Conservation (phyloP, 148 eudicot species). For the Cornus kousa region DNA sequence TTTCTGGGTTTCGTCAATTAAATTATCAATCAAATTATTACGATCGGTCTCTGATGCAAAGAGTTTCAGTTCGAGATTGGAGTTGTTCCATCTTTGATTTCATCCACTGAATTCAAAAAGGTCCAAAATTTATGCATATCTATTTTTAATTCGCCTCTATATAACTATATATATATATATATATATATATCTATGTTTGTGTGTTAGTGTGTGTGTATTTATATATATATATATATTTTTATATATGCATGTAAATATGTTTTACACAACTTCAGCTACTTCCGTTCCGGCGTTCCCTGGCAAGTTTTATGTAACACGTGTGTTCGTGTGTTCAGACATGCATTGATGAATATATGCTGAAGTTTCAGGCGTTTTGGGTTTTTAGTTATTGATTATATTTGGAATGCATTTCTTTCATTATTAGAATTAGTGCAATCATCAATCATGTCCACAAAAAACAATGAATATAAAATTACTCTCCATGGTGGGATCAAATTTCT, state of each 20-base stretch:
- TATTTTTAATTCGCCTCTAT: not conserved
- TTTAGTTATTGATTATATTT: not conserved
- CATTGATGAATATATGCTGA: no score
- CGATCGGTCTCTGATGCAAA: not conserved
- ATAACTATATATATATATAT: no score
- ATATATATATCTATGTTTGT: no score
- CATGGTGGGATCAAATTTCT: no score
- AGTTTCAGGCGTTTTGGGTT: no score
- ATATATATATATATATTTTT: not conserved
- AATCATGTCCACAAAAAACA: no score
- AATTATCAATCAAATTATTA: not conserved
- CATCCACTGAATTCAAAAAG: not conserved
- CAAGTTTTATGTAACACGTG: not conserved
- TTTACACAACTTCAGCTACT: no score
- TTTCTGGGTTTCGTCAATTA: not conserved
- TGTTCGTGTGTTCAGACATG: no score
- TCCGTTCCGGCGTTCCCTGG: no score
- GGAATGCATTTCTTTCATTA: not conserved
- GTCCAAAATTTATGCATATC: not conserved
- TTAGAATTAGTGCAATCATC: no score
- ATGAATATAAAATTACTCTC: no score
- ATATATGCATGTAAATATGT: not conserved
- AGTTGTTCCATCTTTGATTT: not conserved
- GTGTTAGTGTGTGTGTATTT: no score
- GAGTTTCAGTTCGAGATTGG: conserved; percentile 10